Evolutionary conservation across 352 stramenopile genomes (phyloP), one percentile per base, ranked within the genome.

Genomic region (Phytophthora ramorum): DNA sequence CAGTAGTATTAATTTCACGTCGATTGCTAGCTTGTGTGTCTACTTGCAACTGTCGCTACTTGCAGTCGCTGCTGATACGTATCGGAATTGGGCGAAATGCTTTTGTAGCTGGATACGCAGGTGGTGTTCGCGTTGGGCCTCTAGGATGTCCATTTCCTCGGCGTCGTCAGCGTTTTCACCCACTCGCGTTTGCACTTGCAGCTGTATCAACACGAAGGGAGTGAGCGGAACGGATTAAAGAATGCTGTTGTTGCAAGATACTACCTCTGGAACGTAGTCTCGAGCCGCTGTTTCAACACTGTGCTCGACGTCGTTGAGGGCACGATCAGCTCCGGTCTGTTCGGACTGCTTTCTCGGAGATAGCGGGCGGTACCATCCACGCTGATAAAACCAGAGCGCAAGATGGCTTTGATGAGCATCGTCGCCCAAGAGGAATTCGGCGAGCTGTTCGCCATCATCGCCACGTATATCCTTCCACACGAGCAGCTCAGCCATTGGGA

Each of bases 1-100:
- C 8, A 16, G 41, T 22, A 22, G 35, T 58, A 69, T 65, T 64
- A 65, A 67, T 65, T 66, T 71, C 56, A 68, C 43, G 48, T 62
- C 57, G 40, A 65, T 58, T 55, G 24, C 41, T 59, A 55, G 43
- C 47, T 58, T 3, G 22, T 13, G 9, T 24, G 7, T 34, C 14
- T 76, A 53, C 13, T 43, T 66, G 17, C 13, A 60, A 37, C 5
- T 55, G 46, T 8, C 34, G 28, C 17, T 45, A 17, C 30, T 56
- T 12, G 58, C 9, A 43, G 8, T 13, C 12, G 32, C 12, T 19
- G 17, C n/a, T 14, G 50, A 50, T 17, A 70, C 26, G n/a, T 55
- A 26, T 2, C 77, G 76, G 48, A 87, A 90, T 22, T 67, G 66
- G n/a, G 66, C 58, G 50, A 92, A 93, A 40, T 93, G 85, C n/a